These are phyloP conservation scores for Ganoderma sinense DNA, from an alignment of 1,284 basidiomycete genomes.

Conservation along the genomic window DNA sequence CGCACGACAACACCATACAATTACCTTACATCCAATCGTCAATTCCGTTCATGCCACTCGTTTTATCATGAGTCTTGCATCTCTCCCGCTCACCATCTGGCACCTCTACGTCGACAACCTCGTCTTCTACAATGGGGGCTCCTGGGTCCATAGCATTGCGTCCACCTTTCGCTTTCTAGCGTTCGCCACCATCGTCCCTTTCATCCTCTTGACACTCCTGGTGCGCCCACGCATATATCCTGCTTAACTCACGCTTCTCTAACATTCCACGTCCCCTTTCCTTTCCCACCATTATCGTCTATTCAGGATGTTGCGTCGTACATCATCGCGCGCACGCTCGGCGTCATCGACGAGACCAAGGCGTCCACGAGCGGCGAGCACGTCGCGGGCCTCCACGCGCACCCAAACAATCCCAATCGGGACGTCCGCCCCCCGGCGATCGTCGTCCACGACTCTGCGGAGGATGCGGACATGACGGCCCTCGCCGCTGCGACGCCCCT, in stretches of 20 bases:
- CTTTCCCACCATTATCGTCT: background rate
- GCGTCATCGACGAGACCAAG: conserved; percentile 74
- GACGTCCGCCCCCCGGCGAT: conserved; percentile 29
- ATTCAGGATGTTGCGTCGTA: conserved; percentile 81
- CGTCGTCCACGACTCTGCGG: conserved; percentile 27
- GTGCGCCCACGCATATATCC: conserved; percentile 44
- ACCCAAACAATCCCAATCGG: background rate
- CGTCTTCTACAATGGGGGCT: conserved; percentile 66
- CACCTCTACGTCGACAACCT: conserved; percentile 65
- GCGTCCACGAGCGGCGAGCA: conserved; percentile 60
- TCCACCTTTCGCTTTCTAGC: conserved; percentile 72
- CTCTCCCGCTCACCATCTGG: conserved; percentile 55
- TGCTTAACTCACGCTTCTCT: background rate
- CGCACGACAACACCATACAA: background rate
- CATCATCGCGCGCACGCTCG: conserved; percentile 81
- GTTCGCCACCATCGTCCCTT: conserved; percentile 66
- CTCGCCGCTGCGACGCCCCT: conserved; percentile 28
- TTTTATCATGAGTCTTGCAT: conserved; percentile 11
- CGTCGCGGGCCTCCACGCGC: background rate
- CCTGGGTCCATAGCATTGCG: conserved; percentile 73
- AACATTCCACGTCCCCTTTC: background rate
- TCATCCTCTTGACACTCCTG: conserved; percentile 68
- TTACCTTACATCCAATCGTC: background rate
- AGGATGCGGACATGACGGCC: conserved; percentile 4
- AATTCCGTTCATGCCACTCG: conserved; percentile 1